Evolutionary conservation across 2,329 filamentous ascomycete species (phyloP), one percentile per base, ranked within the genome.

Genomic region (Periconia sp.): DNA sequence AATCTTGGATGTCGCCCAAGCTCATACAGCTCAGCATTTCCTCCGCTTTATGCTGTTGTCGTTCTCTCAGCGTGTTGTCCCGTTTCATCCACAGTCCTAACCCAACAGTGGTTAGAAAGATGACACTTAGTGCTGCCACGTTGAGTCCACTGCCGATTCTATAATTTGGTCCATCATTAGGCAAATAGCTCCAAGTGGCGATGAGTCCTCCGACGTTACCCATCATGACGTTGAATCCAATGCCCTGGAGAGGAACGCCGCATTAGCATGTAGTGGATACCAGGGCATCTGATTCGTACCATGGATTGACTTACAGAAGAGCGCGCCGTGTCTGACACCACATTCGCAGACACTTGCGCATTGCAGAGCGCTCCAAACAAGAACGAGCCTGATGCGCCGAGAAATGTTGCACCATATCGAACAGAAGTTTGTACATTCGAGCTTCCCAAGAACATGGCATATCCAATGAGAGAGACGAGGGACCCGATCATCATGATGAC

Each of bases 61-160:
- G n/a, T n/a, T n/a, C n/a, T n/a, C n/a, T n/a, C n/a, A n/a, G n/a
- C n/a, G n/a, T n/a, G n/a, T n/a, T n/a, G n/a, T n/a, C n/a, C n/a
- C n/a, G n/a, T n/a, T n/a, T n/a, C n/a, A n/a, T n/a, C n/a, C n/a
- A n/a, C n/a, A n/a, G n/a, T n/a, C n/a, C n/a, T n/a, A n/a, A n/a
- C n/a, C n/a, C n/a, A n/a, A n/a, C n/a, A n/a, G n/a, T n/a, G n/a
- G n/a, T n/a, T n/a, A n/a, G n/a, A n/a, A n/a, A n/a, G n/a, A n/a
- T n/a, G n/a, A n/a, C n/a, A n/a, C n/a, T n/a, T n/a, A n/a, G n/a
- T n/a, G n/a, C n/a, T n/a, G n/a, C 85, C 21, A 87, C 59, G 58
- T 88, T 88, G 24, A 88, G 62, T 0, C 85, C 84, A 57, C 88
- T 88, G 1, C 85, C 85, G 42, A 87, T 86, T 40, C 74, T 79